Evolutionary conservation across 129 eudicot genomes (phyloP).

Genomic region (Chrysanthemum seticuspe): DNA sequence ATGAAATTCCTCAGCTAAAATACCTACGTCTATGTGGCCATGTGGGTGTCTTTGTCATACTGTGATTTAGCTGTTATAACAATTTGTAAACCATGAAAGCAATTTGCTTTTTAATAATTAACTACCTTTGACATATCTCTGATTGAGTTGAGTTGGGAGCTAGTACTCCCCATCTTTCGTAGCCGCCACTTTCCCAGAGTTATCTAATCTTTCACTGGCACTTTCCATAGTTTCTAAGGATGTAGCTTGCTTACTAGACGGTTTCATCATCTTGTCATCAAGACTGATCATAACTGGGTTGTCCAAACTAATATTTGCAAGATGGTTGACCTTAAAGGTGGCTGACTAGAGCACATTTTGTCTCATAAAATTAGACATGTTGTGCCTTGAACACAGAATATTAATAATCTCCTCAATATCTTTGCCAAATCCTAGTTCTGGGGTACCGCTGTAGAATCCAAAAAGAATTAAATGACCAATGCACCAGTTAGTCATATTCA

Average conservation of each 20-base stretch:
- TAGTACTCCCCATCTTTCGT: slow-evolving; percentile 59
- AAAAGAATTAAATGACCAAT: too few relatives aligned
- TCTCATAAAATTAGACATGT: slow-evolving; percentile 42
- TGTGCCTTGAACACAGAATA: slow-evolving; percentile 29
- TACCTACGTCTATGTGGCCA: too few relatives aligned
- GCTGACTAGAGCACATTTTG: slow-evolving; percentile 95
- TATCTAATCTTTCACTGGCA: slow-evolving; percentile 35
- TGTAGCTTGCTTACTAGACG: slow-evolving; percentile 23
- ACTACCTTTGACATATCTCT: slow-evolving; percentile 86
- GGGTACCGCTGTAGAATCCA: too few relatives aligned
- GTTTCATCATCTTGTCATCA: slow-evolving; percentile 49
- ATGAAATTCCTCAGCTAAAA: too few relatives aligned
- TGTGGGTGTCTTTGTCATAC: too few relatives aligned
- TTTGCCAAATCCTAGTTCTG: too few relatives aligned
- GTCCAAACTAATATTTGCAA: slow-evolving; percentile 88
- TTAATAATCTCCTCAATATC: too few relatives aligned
- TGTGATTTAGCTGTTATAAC: too few relatives aligned
- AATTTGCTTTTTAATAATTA: slow-evolving; percentile 1
- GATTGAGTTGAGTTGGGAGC: slow-evolving; percentile 81
- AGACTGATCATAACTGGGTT: slow-evolving; percentile 90
- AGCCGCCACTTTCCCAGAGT: slow-evolving; percentile 23
- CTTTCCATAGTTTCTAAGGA: slow-evolving; percentile 41
- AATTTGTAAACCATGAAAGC: slow-evolving; percentile 4
- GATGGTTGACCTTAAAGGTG: slow-evolving; percentile 89
- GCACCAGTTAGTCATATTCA: too few relatives aligned